Conservation (phyloP, 352 stramenopile species). For the Phytophthora crassamura region DNA sequence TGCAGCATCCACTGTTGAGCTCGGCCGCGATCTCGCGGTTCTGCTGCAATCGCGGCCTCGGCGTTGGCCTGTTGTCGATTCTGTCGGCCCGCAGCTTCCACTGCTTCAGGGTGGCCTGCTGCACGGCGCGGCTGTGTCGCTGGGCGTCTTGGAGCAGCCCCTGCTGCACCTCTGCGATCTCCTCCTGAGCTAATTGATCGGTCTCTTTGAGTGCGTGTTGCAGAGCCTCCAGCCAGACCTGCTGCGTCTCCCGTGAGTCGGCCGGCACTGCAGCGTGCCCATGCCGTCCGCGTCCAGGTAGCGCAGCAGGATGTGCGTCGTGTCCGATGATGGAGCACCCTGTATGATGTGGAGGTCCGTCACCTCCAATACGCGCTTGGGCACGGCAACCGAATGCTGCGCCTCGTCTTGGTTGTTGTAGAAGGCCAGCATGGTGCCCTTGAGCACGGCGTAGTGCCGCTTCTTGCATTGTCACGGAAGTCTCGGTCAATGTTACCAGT, state of each 20-base stretch:
- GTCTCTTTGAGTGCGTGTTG: slow-evolving; percentile 76
- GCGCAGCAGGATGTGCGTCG: slow-evolving; percentile 27
- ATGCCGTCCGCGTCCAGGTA: slow-evolving; percentile 43
- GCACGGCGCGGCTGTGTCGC: slow-evolving; percentile 50
- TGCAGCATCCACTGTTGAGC: slow-evolving; percentile 38
- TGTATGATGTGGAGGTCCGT: slow-evolving; percentile 40
- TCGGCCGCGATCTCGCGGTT: slow-evolving; percentile 30
- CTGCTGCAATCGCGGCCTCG: slow-evolving; percentile 44
- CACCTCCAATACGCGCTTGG: slow-evolving; percentile 72
- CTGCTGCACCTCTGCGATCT: slow-evolving; percentile 75
- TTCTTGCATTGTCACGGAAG: slow-evolving; percentile 42
- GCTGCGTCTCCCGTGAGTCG: slow-evolving; percentile 61
- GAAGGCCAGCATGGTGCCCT: slow-evolving; percentile 79
- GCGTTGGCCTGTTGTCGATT: slow-evolving; percentile 36
- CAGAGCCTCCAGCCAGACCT: slow-evolving; percentile 63
- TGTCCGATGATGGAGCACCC: slow-evolving; percentile 5
- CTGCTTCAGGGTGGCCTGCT: slow-evolving; percentile 55
- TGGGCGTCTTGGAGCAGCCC: slow-evolving; percentile 51
- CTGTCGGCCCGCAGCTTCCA: slow-evolving; percentile 42
- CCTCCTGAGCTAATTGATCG: slow-evolving; percentile 71
- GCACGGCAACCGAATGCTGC: slow-evolving; percentile 40
- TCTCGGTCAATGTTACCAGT: background rate
- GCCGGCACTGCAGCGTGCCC: slow-evolving; percentile 56
- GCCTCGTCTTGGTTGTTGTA: slow-evolving; percentile 65
- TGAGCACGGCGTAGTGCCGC: slow-evolving; percentile 74